Evolutionary conservation across 2,329 filamentous ascomycete species (phyloP), one percentile per base, ranked within the genome.

Genomic region (Raffaelea ambrosiae): DNA sequence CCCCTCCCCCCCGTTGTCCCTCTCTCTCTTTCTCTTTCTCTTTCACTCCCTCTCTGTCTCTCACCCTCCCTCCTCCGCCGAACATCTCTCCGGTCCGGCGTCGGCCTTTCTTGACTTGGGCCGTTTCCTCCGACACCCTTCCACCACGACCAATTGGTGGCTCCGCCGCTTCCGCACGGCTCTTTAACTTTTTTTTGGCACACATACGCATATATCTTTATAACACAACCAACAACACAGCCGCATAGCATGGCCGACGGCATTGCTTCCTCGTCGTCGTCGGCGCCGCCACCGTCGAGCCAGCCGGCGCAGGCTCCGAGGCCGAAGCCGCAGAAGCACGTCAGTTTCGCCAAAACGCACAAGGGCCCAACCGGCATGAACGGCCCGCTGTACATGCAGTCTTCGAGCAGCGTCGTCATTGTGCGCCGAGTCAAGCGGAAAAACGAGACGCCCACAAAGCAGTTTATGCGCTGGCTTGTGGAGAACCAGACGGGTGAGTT

Each of bases 401-500:
- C 66, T 23, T 69, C 68, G 55, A 70, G 68, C 60, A 77, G 74
- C 50, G 70, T 71, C 42, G 70, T 78, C 43, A 66, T 78, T 22
- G 70, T 79, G 18, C 71, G 76, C 56, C 74, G 77, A 54, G 65
- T 75, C 53, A 83, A 76, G 68, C 70, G 72, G 60, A 81, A 81
- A 63, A 77, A 80, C 45, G 76, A 84, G 55, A 73, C 79, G 48
- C 70, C 79, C 38, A 68, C 77, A 57, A 80, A 76, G 59, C 73
- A 74, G 51, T 64, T 86, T 41, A 76, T 79, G 52, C 72, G 74
- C 59, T 87, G 84, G 80, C 76, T 90, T 62, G 79, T 88, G 56
- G 73, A 86, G 59, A 87, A 91, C 64, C 86, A 91, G 64, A 83
- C 88, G 58, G 85, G 86, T 90, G 81, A 51, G 79, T 67, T 18